Percentiles rank a stretch among this genome's conserved stretches.
phyloP scores from a whole-genome alignment of 352 stramenopile species.

The Phytopythium helicoides region DNA sequence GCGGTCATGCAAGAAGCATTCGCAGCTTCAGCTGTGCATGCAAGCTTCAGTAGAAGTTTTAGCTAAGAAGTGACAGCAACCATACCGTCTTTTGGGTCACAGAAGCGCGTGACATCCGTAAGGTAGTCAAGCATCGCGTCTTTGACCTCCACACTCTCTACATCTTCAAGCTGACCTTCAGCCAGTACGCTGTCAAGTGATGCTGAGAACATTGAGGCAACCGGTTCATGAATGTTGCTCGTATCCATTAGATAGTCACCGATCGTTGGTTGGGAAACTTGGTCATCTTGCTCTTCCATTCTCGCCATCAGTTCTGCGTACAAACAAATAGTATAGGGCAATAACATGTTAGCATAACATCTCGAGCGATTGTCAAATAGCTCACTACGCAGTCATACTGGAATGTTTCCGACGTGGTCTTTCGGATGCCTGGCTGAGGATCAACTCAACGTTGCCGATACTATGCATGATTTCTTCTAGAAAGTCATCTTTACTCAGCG shows the following conservation, averaged over 20 bases:
- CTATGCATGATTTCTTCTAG: constrained; percentile 57
- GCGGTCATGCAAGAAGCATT: too few relatives aligned
- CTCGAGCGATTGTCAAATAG: too few relatives aligned
- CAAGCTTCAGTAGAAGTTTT: background rate
- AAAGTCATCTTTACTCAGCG: constrained; percentile 36
- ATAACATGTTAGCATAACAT: too few relatives aligned
- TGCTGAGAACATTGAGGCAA: too few relatives aligned
- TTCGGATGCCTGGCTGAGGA: constrained; percentile 39
- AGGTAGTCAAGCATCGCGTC: constrained; percentile 60
- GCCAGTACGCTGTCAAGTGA: too few relatives aligned
- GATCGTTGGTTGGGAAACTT: too few relatives aligned
- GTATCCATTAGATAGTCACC: too few relatives aligned
- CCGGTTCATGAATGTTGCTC: too few relatives aligned
- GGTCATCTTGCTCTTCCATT: background rate
- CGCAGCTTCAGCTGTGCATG: background rate
- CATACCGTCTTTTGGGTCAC: constrained; percentile 20
- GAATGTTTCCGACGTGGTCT: constrained; percentile 10
- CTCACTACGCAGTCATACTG: background rate
- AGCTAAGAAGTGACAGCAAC: background rate
- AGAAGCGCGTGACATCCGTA: constrained; percentile 55
- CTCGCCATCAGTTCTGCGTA: background rate
- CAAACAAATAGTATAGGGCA: background rate
- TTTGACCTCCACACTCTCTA: constrained; percentile 21
- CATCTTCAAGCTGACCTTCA: too few relatives aligned
- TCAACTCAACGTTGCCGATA: constrained; percentile 54